phyloP scores from a whole-genome alignment of 768 basidiomycete genomes.

The Lentinus tigrinus region DNA sequence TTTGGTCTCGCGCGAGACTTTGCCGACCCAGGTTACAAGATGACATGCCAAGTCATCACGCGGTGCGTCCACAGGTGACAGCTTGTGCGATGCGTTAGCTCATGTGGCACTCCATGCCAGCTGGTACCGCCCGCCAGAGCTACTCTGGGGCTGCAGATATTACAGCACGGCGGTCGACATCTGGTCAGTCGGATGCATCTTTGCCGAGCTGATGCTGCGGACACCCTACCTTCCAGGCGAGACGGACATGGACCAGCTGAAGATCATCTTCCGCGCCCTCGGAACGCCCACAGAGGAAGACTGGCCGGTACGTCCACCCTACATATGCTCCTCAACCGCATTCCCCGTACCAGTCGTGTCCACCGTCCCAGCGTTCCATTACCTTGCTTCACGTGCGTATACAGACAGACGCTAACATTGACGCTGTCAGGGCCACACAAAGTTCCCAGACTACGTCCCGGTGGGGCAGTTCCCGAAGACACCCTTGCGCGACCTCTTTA shows the following conservation, averaged over 20 bases:
- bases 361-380: too few species aligned
- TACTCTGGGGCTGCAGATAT: constrained; percentile 86
- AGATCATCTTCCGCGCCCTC: constrained; percentile 89
- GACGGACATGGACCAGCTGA: constrained; percentile 94
- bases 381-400: too few species aligned
- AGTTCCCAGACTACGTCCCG: constrained; percentile 86
- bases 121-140: constrained; percentile 98
- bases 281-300: constrained; percentile 97
- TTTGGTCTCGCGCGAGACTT: constrained; percentile 98
- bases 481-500: constrained; percentile 83
- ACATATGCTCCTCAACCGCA: background rate
- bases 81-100: background rate
- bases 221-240: constrained; percentile 96
- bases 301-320: constrained; percentile 77
- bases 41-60: constrained; percentile 99
- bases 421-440: constrained; percentile 71
- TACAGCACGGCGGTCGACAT: constrained; percentile 92
- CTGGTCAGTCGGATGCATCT: constrained; percentile 98
- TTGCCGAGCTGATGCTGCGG: constrained; percentile 94
- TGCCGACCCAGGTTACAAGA: constrained; percentile 91
- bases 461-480: constrained; percentile 85
- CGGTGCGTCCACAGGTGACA: constrained; percentile 51
- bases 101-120: constrained; percentile 38
- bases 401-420: background rate
- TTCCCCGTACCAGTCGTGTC: too few species aligned